A percentile compares a stretch with the other conserved stretches of the same genome.
These are phyloP conservation scores for Blastocystis sp. DNA, from an alignment of 352 stramenopile species.

Conservation along the genomic window DNA sequence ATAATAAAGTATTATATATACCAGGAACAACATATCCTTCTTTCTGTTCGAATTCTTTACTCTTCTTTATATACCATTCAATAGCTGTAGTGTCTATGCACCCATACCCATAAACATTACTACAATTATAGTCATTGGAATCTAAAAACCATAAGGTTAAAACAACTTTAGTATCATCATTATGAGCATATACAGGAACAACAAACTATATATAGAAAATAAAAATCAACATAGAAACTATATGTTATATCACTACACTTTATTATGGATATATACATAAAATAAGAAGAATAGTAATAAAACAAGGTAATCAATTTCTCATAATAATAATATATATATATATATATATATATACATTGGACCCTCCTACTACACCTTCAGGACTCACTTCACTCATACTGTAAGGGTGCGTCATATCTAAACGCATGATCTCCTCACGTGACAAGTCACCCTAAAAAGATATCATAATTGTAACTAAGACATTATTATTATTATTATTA, in stretches of 20 bases:
- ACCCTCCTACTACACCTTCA: not conserved
- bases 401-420: constrained; percentile 18
- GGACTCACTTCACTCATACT: not conserved
- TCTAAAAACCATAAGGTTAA: constrained; percentile 38
- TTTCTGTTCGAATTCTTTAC: constrained; percentile 1
- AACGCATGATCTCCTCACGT: not conserved
- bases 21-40: constrained; percentile 19
- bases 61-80: constrained; percentile 22
- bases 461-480: too few relatives aligned
- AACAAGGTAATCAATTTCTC: too few relatives aligned
- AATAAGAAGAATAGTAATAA: constrained; percentile 19
- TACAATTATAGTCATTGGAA: constrained; percentile 26
- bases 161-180: constrained; percentile 13
- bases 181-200: constrained; percentile 24
- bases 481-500: too few relatives aligned
- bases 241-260: too few relatives aligned
- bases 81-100: constrained; percentile 7
- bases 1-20: too few relatives aligned
- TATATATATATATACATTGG: too few relatives aligned
- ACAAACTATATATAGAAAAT: constrained; percentile 11
- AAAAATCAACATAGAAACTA: too few relatives aligned
- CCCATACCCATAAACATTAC: constrained; percentile 26
- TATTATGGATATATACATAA: constrained; percentile 13
- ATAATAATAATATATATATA: too few relatives aligned
- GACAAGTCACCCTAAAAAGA: not conserved